These are phyloP conservation scores for Brassica cretica DNA, from an alignment of 345 rosid genomes.

Conservation along the genomic window DNA sequence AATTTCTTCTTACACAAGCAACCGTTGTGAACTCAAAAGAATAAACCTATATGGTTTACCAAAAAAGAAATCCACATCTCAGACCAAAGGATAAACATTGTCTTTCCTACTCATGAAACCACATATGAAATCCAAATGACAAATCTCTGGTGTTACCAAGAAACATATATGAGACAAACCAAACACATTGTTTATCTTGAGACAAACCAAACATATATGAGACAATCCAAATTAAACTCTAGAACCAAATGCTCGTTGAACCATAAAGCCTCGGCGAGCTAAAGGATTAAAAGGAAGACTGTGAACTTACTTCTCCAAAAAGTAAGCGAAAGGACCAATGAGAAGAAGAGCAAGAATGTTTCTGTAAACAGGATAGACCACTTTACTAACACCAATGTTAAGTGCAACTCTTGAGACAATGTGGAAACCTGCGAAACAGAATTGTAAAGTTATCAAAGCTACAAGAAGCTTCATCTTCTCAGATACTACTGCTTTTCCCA, in stretches of 20 bases:
- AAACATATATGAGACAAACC: background rate
- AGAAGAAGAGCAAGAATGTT: conserved; percentile 71
- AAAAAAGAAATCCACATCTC: background rate
- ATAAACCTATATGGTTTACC: background rate
- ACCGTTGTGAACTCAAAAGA: background rate
- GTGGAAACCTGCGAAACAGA: conserved; percentile 82
- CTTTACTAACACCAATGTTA: conserved; percentile 80
- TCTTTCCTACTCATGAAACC: background rate
- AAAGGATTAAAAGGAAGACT: background rate
- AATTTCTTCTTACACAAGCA: background rate
- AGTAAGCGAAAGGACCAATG: conserved; percentile 70
- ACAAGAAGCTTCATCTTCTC: conserved; percentile 65
- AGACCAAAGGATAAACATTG: background rate
- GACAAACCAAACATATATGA: background rate
- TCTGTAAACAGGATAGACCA: conserved; percentile 79
- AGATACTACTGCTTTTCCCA: conserved; percentile 47
- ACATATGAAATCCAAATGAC: background rate
- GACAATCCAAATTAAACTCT: background rate
- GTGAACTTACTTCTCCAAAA: conserved; percentile 68
- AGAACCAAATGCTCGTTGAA: background rate
- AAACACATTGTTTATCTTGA: background rate
- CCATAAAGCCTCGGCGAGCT: background rate
- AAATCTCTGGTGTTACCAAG: background rate
- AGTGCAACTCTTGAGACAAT: conserved; percentile 80
- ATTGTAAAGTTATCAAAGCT: conserved; percentile 63